Evolutionary conservation across 169 alveolate genomes (phyloP).

Genomic region (Blepharisma undulans): DNA sequence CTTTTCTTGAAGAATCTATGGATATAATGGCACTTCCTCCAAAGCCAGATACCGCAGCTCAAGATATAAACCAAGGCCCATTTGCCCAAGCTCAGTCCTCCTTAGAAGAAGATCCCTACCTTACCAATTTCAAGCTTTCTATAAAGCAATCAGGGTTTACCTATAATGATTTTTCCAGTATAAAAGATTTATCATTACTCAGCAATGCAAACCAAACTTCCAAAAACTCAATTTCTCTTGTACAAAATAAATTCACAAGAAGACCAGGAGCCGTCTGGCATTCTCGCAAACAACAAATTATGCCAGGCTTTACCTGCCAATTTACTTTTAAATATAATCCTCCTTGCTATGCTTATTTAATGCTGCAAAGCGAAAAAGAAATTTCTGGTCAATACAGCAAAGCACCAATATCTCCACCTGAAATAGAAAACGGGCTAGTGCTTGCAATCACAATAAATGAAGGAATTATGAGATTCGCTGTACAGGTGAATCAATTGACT

Average conservation of each 20-base stretch:
- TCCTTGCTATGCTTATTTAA: conserved; percentile 43
- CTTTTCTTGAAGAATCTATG: conserved; percentile 58
- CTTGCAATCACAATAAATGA: conserved; percentile 39
- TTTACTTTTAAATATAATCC: conserved; percentile 41
- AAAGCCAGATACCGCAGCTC: conserved; percentile 39
- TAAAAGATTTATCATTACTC: conserved; percentile 39
- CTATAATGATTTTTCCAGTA: conserved; percentile 36
- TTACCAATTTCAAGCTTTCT: conserved; percentile 44
- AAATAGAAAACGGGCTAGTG: conserved; percentile 48
- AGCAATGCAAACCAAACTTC: conserved; percentile 42
- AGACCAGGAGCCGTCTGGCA: conserved; percentile 71
- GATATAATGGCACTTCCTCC: conserved; percentile 53
- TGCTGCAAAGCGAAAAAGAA: conserved; percentile 62
- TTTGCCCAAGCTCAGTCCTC: conserved; percentile 44
- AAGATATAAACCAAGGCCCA: conserved; percentile 59
- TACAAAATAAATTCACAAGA: conserved; percentile 24
- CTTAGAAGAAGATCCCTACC: conserved; percentile 57
- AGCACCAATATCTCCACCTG: conserved; percentile 54
- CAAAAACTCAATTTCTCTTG: conserved; percentile 19
- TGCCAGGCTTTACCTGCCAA: conserved; percentile 53
- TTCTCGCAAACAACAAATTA: conserved; percentile 51
- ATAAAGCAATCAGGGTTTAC: conserved; percentile 50
- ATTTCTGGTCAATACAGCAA: conserved; percentile 43
- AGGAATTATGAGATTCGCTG: conserved; percentile 37
- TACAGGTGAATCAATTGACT: conserved; percentile 24